Conservation (phyloP, 352 stramenopile genomes). For the Paralagenidium karlingii region DNA sequence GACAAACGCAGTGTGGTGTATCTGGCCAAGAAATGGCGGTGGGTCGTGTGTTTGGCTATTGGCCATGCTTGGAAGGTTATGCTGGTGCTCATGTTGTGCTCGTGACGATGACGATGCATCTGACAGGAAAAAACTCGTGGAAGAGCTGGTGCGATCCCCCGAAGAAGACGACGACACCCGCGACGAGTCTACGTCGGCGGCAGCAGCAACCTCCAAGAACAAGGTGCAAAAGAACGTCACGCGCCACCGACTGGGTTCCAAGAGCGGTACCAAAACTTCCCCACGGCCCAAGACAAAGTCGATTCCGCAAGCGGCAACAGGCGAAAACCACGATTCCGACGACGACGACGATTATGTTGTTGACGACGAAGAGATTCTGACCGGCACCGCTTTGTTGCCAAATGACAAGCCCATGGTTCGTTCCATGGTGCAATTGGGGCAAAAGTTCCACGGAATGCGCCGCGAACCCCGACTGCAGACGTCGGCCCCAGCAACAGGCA, state of each 20-base stretch:
- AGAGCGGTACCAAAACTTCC: not conserved
- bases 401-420: too few relatives aligned
- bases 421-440: too few relatives aligned
- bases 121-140: conserved; percentile 25
- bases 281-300: not conserved
- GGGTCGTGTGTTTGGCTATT: not conserved
- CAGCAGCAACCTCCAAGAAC: not conserved
- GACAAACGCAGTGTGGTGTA: conserved; percentile 67
- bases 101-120: conserved; percentile 4
- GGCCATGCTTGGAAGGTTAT: not conserved
- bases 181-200: conserved; percentile 3
- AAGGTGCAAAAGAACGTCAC: not conserved
- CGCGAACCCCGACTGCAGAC: too few relatives aligned
- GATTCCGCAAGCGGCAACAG: conserved; percentile 10
- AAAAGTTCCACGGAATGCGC: too few relatives aligned
- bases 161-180: conserved; percentile 11
- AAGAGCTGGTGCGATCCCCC: conserved; percentile 36
- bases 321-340: too few relatives aligned
- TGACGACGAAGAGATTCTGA: too few relatives aligned
- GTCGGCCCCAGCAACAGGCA: too few relatives aligned
- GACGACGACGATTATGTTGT: too few relatives aligned
- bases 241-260: not conserved
- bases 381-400: too few relatives aligned
- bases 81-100: conserved; percentile 1
- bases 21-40: conserved; percentile 58